phyloP scores from a whole-genome alignment of 176 grass and related monocot genomes.

The Aegilops umbellulata region DNA sequence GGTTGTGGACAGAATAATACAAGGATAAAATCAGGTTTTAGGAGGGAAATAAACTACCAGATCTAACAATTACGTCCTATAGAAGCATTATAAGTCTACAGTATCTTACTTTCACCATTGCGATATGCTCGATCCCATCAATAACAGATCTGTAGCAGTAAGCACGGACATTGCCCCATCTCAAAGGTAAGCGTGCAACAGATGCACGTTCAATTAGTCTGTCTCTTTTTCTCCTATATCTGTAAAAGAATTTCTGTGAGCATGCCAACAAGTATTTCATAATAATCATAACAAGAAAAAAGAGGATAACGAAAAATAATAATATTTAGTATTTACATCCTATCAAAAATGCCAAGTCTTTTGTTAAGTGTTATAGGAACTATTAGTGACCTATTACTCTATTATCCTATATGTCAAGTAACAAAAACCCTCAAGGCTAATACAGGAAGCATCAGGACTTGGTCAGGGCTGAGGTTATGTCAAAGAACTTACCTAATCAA shows the following conservation, averaged over 20 bases:
- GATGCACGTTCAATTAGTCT: constrained; percentile 71
- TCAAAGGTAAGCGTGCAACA: constrained; percentile 78
- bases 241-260: constrained; percentile 45
- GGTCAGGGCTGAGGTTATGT: not conserved
- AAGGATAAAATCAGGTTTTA: constrained; percentile 17
- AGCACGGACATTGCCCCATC: constrained; percentile 79
- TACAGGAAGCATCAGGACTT: not conserved
- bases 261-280: not conserved
- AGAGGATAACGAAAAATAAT: too few relatives aligned
- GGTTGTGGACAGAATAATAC: not conserved
- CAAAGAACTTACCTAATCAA: constrained; percentile 59
- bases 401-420: not conserved
- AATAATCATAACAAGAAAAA: not conserved
- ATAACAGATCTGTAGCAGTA: constrained; percentile 93
- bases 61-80: not conserved
- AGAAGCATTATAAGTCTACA: not conserved
- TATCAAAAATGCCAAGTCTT: not conserved
- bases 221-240: constrained; percentile 98
- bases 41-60: not conserved
- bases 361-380: not conserved
- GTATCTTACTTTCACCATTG: constrained; percentile 85
- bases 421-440: not conserved
- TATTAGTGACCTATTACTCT: not conserved
- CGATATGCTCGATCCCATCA: constrained; percentile 96
- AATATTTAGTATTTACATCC: not conserved